Percentiles rank a stretch among this genome's conserved stretches.
These are phyloP conservation scores for Gossypium anomalum DNA, from an alignment of 345 rosid species.

Conservation along the genomic window DNA sequence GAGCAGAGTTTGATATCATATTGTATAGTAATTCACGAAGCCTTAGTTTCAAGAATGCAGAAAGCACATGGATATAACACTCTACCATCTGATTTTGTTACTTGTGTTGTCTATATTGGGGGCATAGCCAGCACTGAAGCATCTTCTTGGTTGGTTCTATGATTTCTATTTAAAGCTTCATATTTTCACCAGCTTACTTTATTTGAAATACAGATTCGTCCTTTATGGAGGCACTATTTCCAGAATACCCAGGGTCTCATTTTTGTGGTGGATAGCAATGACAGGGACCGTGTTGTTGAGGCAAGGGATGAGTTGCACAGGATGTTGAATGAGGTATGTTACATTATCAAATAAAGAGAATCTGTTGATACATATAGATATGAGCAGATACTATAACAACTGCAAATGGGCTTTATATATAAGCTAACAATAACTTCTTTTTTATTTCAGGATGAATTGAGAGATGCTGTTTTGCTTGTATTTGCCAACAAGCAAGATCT, in stretches of 20 bases:
- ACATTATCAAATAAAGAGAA: background rate
- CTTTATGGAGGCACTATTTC: constrained; percentile 81
- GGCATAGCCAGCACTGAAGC: background rate
- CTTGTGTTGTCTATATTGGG: background rate
- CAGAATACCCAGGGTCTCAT: constrained; percentile 86
- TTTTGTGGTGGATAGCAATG: constrained; percentile 73
- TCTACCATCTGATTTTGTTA: background rate
- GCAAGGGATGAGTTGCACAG: constrained; percentile 71
- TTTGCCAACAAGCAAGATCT: constrained; percentile 95
- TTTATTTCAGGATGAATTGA: constrained; percentile 61
- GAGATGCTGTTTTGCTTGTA: constrained; percentile 85
- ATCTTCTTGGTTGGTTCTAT: background rate
- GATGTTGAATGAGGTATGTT: constrained; percentile 62
- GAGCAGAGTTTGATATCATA: background rate
- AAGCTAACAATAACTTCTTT: background rate
- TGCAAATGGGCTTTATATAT: background rate
- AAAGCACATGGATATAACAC: background rate
- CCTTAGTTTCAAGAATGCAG: background rate
- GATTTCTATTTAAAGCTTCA: background rate
- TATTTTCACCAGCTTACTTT: background rate
- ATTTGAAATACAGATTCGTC: constrained; percentile 51
- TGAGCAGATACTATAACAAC: background rate
- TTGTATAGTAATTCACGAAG: background rate
- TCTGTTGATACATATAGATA: background rate
- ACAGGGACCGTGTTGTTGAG: constrained; percentile 71